Conservation (phyloP, 2,329 filamentous ascomycete genomes). For the Trichoderma aggressivum region DNA sequence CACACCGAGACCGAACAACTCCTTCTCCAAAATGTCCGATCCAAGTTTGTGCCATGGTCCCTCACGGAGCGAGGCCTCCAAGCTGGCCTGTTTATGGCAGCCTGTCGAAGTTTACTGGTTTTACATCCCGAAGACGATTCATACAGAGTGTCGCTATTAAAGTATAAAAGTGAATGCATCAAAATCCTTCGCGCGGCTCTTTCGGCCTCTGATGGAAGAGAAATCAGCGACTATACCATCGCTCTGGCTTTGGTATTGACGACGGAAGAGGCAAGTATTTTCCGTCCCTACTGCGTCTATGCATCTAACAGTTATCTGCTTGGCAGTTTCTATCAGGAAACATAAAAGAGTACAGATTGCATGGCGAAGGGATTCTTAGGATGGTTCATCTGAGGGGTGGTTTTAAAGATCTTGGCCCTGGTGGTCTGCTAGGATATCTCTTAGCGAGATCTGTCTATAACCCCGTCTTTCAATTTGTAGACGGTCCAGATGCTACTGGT, state of each 20-base stretch:
- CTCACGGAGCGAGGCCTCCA: slow-evolving; percentile 7
- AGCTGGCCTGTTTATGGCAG: slow-evolving; percentile 2
- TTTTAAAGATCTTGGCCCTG: neutral
- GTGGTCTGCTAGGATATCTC: neutral
- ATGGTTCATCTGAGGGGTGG: slow-evolving; percentile 11
- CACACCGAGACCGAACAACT: neutral
- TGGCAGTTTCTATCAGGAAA: neutral
- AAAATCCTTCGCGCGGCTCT: neutral
- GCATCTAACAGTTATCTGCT: neutral
- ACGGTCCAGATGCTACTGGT: neutral
- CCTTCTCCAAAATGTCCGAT: slow-evolving; percentile 6
- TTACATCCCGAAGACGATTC: slow-evolving; percentile 3
- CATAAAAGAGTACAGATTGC: neutral
- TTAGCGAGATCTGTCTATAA: slow-evolving; percentile 9
- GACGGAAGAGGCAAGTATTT: neutral
- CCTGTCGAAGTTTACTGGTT: neutral
- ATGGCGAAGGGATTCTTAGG: slow-evolving; percentile 3
- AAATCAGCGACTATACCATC: neutral
- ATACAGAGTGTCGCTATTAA: neutral
- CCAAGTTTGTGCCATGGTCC: slow-evolving; percentile 9
- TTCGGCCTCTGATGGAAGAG: neutral
- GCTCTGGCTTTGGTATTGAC: slow-evolving; percentile 12
- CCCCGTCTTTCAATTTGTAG: neutral
- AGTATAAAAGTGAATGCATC: slow-evolving; percentile 15
- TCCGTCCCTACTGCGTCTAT: no score